These are phyloP conservation scores for Populus simonii DNA, from an alignment of 345 rosid species.

Conservation along the genomic window DNA sequence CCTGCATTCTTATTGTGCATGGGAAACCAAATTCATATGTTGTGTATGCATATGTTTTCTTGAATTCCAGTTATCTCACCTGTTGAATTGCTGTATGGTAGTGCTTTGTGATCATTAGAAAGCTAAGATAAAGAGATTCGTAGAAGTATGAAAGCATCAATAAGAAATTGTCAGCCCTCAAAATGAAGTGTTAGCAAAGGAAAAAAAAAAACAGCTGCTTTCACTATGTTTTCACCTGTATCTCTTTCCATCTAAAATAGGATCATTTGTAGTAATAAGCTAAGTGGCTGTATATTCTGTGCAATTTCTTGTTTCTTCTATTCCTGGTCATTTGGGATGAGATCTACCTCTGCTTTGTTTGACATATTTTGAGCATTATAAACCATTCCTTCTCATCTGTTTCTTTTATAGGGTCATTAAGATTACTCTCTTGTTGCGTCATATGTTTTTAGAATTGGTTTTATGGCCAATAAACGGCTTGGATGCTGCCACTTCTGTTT, in stretches of 20 bases:
- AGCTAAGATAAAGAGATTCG: neutral
- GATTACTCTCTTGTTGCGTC: neutral
- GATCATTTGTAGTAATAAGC: neutral
- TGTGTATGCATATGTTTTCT: neutral
- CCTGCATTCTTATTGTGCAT: neutral
- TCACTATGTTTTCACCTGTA: neutral
- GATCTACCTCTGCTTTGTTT: too few relatives aligned
- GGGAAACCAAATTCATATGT: neutral
- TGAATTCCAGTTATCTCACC: neutral
- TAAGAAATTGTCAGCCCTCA: neutral
- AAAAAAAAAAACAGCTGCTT: neutral
- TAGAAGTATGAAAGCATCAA: neutral
- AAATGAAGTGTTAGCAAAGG: too few relatives aligned
- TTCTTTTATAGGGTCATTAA: neutral
- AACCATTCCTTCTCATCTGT: neutral
- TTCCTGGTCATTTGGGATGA: too few relatives aligned
- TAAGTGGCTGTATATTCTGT: too few relatives aligned
- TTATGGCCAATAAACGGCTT: neutral
- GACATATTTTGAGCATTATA: neutral
- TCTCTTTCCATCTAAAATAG: neutral
- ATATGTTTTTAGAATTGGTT: neutral
- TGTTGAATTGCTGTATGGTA: neutral
- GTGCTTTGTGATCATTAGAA: neutral
- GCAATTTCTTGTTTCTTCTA: neutral
- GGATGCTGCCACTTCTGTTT: neutral